Conservation (phyloP, 768 basidiomycete species). For the Nidularia pulvinata region DNA sequence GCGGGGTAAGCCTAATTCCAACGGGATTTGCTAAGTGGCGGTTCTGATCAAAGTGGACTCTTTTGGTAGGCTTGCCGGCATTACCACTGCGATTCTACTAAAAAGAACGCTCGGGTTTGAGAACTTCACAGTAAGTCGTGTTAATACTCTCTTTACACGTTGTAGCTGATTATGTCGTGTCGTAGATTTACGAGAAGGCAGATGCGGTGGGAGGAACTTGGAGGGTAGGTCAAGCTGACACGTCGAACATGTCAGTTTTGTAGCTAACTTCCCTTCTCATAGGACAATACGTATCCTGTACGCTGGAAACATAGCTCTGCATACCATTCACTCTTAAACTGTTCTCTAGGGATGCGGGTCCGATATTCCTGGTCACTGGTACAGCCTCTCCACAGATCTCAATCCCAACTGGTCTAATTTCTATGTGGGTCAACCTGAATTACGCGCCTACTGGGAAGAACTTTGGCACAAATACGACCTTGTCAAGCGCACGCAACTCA, state of each 20-base stretch:
- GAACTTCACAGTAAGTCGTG: slow-evolving; percentile 42
- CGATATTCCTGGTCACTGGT: slow-evolving; percentile 56
- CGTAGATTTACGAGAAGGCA: slow-evolving; percentile 51
- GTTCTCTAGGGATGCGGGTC: slow-evolving; percentile 47
- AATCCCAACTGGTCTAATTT: slow-evolving; percentile 51
- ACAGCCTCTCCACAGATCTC: slow-evolving; percentile 51
- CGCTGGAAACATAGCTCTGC: slow-evolving; percentile 2
- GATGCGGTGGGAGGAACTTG: slow-evolving; percentile 52
- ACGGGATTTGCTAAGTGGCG: not conserved
- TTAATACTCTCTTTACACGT: not conserved
- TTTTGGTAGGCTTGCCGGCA: slow-evolving; percentile 37
- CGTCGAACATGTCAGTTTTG: not conserved
- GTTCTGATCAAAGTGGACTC: too few species aligned
- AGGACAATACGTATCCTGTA: slow-evolving; percentile 61
- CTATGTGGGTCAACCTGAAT: slow-evolving; percentile 47
- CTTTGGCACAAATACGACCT: slow-evolving; percentile 46
- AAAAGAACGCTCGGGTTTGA: slow-evolving; percentile 40
- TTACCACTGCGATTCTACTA: slow-evolving; percentile 45
- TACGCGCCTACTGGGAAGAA: slow-evolving; percentile 47
- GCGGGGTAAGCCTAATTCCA: slow-evolving; percentile 37
- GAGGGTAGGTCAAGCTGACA: slow-evolving; percentile 36
- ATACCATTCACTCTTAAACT: not conserved
- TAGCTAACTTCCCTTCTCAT: not conserved
- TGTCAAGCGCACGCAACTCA: slow-evolving; percentile 35
- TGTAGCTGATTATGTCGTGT: not conserved